Percentiles rank a stretch among this genome's conserved stretches.
Evolutionary conservation across 2,329 filamentous ascomycete genomes (phyloP).

Genomic region (Fusarium anguioides): DNA sequence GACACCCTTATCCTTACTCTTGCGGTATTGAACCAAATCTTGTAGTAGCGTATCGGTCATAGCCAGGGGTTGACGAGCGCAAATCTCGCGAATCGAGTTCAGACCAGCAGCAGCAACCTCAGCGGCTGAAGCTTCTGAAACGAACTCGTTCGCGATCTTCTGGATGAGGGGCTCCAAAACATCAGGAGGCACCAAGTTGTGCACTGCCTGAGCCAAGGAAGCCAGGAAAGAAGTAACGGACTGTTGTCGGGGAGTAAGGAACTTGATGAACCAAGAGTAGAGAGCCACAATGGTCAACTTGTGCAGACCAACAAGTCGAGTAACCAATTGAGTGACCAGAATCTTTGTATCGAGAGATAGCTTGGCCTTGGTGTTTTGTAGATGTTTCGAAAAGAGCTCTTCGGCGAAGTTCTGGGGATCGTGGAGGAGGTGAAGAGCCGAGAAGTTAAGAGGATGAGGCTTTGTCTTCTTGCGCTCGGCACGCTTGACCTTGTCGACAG

Average conservation of each 20-base stretch:
- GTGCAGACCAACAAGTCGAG: slow-evolving; percentile 90
- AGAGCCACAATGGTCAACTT: slow-evolving; percentile 89
- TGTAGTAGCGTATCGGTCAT: slow-evolving; percentile 97
- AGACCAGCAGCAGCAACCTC: slow-evolving; percentile 93
- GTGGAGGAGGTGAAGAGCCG: slow-evolving; percentile 90
- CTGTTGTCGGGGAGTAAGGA: slow-evolving; percentile 86
- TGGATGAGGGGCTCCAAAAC: slow-evolving; percentile 88
- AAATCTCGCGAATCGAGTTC: slow-evolving; percentile 95
- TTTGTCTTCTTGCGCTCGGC: slow-evolving; percentile 89
- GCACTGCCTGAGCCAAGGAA: slow-evolving; percentile 89
- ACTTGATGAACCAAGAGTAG: slow-evolving; percentile 97
- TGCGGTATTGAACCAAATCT: slow-evolving; percentile 94
- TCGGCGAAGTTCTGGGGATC: slow-evolving; percentile 96
- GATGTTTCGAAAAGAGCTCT: slow-evolving; percentile 86
- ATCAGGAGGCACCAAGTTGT: slow-evolving; percentile 92
- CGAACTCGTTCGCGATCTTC: slow-evolving; percentile 98
- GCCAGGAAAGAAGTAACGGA: slow-evolving; percentile 94
- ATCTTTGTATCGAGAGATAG: slow-evolving; percentile 90
- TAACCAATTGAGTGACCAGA: slow-evolving; percentile 89
- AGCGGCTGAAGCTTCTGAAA: slow-evolving; percentile 90
- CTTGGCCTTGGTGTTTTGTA: slow-evolving; percentile 87
- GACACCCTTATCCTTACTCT: slow-evolving; percentile 98
- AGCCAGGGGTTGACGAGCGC: slow-evolving; percentile 89
- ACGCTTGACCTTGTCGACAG: slow-evolving; percentile 82
- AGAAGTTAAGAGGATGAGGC: slow-evolving; percentile 93